A percentile compares a stretch with the other conserved stretches of the same genome.
These are phyloP conservation scores for Acanthamoeba quina DNA, from an alignment of 208 protist genomes.

Conservation along the genomic window DNA sequence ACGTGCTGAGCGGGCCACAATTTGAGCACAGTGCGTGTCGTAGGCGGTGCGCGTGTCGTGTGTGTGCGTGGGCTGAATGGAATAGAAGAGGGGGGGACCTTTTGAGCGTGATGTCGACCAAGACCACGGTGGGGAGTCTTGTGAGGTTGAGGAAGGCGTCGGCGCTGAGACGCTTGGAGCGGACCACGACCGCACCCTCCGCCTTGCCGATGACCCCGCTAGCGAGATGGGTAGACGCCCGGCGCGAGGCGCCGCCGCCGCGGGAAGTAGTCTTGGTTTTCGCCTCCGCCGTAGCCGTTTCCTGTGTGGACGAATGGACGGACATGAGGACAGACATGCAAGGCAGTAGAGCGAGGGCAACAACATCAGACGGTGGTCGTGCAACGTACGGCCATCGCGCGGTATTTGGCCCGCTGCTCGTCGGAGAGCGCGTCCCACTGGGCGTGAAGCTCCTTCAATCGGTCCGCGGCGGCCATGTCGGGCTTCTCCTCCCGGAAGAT, in stretches of 20 bases:
- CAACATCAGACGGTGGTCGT: neutral
- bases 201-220: neutral
- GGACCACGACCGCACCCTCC: constrained; percentile 10
- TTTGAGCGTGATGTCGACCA: constrained; percentile 14
- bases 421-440: constrained; percentile 4
- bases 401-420: neutral
- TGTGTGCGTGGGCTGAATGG: neutral
- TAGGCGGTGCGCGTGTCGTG: neutral
- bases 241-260: neutral
- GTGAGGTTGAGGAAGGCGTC: constrained; percentile 10
- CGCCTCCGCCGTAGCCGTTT: neutral
- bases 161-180: neutral
- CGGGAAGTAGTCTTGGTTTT: neutral
- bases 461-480: neutral
- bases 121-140: neutral
- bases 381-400: neutral
- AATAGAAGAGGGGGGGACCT: neutral
- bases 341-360: too few relatives aligned
- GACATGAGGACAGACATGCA: neutral
- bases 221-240: neutral
- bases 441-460: neutral
- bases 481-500: neutral
- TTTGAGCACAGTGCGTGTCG: neutral
- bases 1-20: neutral
- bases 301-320: neutral